Base-by-base conservation (phyloP, 192 early-diverging fungal genomes). In the Spinellus fusiger region DNA sequence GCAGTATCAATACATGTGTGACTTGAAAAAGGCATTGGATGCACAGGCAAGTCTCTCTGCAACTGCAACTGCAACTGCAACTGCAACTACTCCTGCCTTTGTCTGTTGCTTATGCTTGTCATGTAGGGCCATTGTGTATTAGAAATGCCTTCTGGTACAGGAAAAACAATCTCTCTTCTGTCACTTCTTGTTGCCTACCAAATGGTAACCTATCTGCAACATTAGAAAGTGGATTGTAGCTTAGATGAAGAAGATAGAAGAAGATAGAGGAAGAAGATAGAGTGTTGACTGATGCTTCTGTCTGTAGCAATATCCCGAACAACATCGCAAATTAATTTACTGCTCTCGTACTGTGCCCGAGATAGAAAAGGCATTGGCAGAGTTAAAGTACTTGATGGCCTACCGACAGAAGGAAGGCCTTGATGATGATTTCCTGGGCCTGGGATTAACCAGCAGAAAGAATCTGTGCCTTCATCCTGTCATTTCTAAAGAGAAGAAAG, bases 311-410 rank as follows among this genome's bases (percentile, higher is more conserved):
- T 83, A 82, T 64, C 91, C 95, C 61, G 88, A 90, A 6, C 90
- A 95, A 63, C 87, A 94, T 66, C 76, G 96, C 31, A 99, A 99
- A 73, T 78, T 99, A 12, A 89, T 99, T n/a, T 99, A 99, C 79
- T 99, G 98, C 68, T 99, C 98, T 33, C 93, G 98, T 69, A 99
- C 98, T 3, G 96, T 99, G 18, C 98, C 98, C 8, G 98, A 99
- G 65, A 98, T 99, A 59, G 98, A 99, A 74, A 99, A 99, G 74
- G 95, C 96, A 2, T 73, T 99, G 48, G 90, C 91, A 5, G 98
- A 99, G 81, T 81, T 99, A 59, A 89, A 94, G 68, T 82, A 93
- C 22, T 64, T 99, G 67, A 89, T 96, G 62, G 88, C 78, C 33
- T 99, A 93, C 72, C 76, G 98, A 16, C 77, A 71, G 66, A 68